Percentiles rank a stretch among this genome's conserved stretches.
These are phyloP conservation scores for Tulasnella sp. DNA, from an alignment of 768 basidiomycete genomes.

Conservation along the genomic window DNA sequence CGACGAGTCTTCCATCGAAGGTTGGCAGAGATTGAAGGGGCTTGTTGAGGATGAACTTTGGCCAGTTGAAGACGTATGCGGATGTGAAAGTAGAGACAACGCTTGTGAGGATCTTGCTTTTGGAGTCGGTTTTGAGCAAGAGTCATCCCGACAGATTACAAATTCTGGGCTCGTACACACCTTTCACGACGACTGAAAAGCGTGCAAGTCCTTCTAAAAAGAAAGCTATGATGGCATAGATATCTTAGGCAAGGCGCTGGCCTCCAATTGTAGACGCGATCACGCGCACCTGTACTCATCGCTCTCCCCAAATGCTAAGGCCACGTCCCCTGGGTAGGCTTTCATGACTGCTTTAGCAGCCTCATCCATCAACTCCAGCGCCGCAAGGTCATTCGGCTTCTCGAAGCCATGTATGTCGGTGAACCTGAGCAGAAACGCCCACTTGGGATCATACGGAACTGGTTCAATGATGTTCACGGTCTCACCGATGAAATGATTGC, in stretches of 20 bases:
- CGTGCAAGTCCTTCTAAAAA: conserved; percentile 60
- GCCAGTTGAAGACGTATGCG: conserved; percentile 80
- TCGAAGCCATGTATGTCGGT: conserved; percentile 69
- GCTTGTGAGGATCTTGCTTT: conserved; percentile 75
- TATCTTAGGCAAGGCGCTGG: background rate
- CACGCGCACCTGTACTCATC: conserved; percentile 81
- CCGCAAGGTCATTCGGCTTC: conserved; percentile 88
- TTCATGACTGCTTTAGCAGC: conserved; percentile 76
- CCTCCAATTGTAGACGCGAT: background rate
- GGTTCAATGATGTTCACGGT: conserved; percentile 12
- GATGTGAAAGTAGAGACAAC: conserved; percentile 85
- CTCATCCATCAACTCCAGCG: conserved; percentile 82
- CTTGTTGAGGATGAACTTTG: conserved; percentile 58
- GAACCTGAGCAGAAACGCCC: conserved; percentile 41
- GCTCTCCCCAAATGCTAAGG: conserved; percentile 88
- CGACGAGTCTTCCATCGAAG: conserved; percentile 80
- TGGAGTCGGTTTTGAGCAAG: background rate
- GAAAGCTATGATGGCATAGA: conserved; percentile 49
- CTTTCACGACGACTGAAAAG: conserved; percentile 71
- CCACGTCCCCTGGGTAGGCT: conserved; percentile 60
- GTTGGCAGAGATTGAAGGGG: conserved; percentile 74
- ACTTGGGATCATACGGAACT: background rate
- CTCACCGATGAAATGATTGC: conserved; percentile 83
- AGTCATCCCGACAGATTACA: background rate
- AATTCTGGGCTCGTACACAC: no score